Evolutionary conservation across 2,329 filamentous ascomycete species (phyloP), one percentile per base, ranked within the genome.

Genomic region (Lasiodiplodia sp.): DNA sequence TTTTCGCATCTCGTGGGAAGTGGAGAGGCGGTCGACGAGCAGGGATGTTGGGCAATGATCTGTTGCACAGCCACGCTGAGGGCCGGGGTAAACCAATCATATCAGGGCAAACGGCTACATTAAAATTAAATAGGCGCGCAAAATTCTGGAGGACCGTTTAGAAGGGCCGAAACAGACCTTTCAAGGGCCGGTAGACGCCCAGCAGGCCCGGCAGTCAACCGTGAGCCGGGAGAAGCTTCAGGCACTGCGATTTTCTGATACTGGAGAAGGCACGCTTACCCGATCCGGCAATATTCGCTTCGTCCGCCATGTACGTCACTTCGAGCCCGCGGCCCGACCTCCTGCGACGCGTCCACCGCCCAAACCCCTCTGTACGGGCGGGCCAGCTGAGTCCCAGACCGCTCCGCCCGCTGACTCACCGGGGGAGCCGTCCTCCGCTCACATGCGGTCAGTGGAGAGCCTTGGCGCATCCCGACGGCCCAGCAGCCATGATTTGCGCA

Each of bases 41-140:
- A 64, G 60, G 60, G 60, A 64, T 64, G 60, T 64, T 64, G 60
- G 60, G 60, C 60, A 64, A 64, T 64, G 60, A 64, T 64, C 60
- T 64, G 60, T 64, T 64, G 60, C 60, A 64, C 60, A 64, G 60
- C 60, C 60, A 64, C 60, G 60, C 60, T 64, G 60, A 64, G 60
- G 60, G 60, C 60, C 60, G 60, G 60, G 60, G 60, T 64, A 51
- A 23, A 52, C 60, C 60, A 64, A 64, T 64, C 60, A 64, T 64
- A 52, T 64, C 60, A 64, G 10, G 6, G 14, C 60, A 52, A 38
- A 47, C 60, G 60, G 60, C 60, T 64, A 52, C 60, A 31, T 64
- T 64, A 52, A 64, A 64, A 64, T 64, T 64, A 64, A 63, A 34
- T 64, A 64, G 60, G 60, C 60, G 60, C 60, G 60, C 60, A 52